Base-by-base conservation (phyloP, 345 rosid genomes). In the Draba incana region DNA sequence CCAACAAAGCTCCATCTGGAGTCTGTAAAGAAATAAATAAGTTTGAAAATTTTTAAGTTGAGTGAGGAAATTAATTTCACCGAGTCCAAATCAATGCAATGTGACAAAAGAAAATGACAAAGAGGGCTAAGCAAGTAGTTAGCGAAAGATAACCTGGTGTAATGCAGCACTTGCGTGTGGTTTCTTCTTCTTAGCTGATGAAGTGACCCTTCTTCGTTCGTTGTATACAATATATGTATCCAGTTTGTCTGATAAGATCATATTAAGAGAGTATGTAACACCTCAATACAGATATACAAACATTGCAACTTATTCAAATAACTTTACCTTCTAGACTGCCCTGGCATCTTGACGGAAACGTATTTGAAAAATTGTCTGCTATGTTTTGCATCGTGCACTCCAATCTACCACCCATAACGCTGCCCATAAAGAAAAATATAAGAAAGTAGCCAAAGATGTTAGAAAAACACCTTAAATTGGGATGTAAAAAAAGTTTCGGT, bases 361-460 rank as follows among this genome's bases (percentile, higher is more conserved):
- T 71, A 77, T 84, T 93, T 23, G 66, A 71, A 77, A 93, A 88
- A 78, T 80, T 87, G 68, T 93, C 96, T 3, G 96, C 96, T 82
- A 88, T 87, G 81, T 93, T 93, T 80, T 93, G 97, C 98, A 93
- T 90, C 6, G 97, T 90, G 83, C 97, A 93, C 77, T 93, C 98
- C 74, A 93, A 83, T 80, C 97, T 85, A 54, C 97, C 96, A 75
- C 98, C 98, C 60, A 76, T 62, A 64, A 90, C 84, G 71, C 96
- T 93, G 66, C 69, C 24, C 24, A 16, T 78, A 69, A 41, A 43
- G 14, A 69, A 75, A 71, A 49, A 11, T 43, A 43, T 53, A 49
- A 53, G 37, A 51, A 39, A 67, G 27, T 66, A 46, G 14, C 49
- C 49, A 69, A 57, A 9, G 9, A 42, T n/a, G 74, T n/a, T 53